Conservation (phyloP, 164 flowering plant species). For the Euptelea pleiosperma region DNA sequence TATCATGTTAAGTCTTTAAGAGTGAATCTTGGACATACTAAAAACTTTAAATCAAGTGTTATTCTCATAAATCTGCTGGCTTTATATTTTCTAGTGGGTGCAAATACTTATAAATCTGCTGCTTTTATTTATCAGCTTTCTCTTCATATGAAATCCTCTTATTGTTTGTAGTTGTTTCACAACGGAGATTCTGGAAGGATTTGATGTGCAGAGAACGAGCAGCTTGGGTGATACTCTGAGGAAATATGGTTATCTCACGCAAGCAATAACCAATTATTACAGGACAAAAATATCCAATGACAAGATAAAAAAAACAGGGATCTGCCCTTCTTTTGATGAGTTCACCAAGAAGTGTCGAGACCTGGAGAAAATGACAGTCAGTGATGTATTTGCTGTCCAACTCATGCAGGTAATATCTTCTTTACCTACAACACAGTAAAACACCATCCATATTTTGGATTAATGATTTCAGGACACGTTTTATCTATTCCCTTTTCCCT, state of each 20-base stretch:
- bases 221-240: constrained; percentile 72
- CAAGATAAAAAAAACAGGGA: constrained; percentile 14
- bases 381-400: constrained; percentile 88
- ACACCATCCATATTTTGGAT: constrained; percentile 1
- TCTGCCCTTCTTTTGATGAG: constrained; percentile 61
- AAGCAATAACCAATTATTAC: constrained; percentile 59
- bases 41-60: too few relatives aligned
- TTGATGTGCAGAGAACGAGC: constrained; percentile 91
- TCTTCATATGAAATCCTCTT: not conserved
- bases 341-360: constrained; percentile 65
- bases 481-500: not conserved
- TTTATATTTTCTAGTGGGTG: too few relatives aligned
- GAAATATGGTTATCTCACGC: constrained; percentile 78
- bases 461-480: not conserved
- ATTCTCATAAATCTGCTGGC: too few relatives aligned
- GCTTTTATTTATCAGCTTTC: too few relatives aligned
- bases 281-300: constrained; percentile 27
- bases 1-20: too few relatives aligned
- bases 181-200: constrained; percentile 96
- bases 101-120: too few relatives aligned
- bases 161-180: constrained; percentile 74
- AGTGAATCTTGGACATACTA: too few relatives aligned
- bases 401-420: constrained; percentile 80
- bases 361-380: constrained; percentile 81
- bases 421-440: not conserved